phyloP scores from a whole-genome alignment of 345 rosid species.

The Acer saccharum region DNA sequence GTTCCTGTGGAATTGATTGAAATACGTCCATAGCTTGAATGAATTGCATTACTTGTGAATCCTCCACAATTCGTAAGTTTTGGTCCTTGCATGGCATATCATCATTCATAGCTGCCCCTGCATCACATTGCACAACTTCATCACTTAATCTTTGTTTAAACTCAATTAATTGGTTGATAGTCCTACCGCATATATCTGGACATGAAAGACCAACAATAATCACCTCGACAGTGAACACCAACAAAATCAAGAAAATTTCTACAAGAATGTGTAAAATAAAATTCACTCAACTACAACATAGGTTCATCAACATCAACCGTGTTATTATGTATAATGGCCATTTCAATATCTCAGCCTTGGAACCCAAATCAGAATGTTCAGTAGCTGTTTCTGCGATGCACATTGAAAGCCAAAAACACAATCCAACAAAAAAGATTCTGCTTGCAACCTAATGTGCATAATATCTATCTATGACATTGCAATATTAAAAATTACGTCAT shows the following conservation, averaged over 20 bases:
- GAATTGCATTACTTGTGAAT: conserved; percentile 24
- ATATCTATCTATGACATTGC: too few relatives aligned
- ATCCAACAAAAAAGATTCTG: too few relatives aligned
- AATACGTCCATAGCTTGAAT: conserved; percentile 38
- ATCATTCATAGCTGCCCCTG: background rate
- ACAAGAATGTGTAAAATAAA: background rate
- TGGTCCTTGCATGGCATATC: background rate
- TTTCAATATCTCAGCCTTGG: background rate
- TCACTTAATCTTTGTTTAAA: background rate
- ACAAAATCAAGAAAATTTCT: background rate
- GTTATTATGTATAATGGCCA: background rate
- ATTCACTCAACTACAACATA: background rate
- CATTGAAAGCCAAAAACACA: background rate
- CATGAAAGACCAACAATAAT: background rate
- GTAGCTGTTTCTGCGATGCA: background rate
- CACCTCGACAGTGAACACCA: background rate
- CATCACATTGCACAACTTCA: background rate
- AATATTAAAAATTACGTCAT: too few relatives aligned
- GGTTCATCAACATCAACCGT: conserved; percentile 9
- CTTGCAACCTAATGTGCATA: too few relatives aligned
- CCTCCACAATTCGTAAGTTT: conserved; percentile 22
- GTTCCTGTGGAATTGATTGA: conserved; percentile 33
- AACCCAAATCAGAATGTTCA: background rate
- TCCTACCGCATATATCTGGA: background rate
- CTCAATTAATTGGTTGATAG: background rate